These are phyloP conservation scores for Lodderomyces elongisporus DNA, from an alignment of 1,139 yeast genomes.

Conservation along the genomic window DNA sequence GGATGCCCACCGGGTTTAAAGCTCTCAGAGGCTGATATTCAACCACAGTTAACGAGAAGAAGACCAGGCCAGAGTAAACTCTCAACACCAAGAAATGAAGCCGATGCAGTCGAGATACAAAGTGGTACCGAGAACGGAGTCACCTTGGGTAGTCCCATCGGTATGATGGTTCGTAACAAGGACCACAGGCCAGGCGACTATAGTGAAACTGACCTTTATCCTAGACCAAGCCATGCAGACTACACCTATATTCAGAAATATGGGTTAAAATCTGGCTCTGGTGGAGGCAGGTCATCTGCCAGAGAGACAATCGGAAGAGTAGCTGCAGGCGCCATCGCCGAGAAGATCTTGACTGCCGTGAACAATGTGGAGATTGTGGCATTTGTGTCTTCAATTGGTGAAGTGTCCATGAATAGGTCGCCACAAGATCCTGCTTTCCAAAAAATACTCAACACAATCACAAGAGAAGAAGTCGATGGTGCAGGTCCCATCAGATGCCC, in stretches of 20 bases:
- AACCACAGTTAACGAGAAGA: slow-evolving; percentile 92
- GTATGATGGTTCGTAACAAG: slow-evolving; percentile 86
- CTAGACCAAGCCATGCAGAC: slow-evolving; percentile 98
- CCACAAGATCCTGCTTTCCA: slow-evolving; percentile 63
- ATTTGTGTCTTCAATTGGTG: slow-evolving; percentile 88
- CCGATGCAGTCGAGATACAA: slow-evolving; percentile 87
- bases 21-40: slow-evolving; percentile 80
- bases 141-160: slow-evolving; percentile 93
- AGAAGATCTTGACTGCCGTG: slow-evolving; percentile 72
- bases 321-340: slow-evolving; percentile 98
- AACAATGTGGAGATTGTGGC: slow-evolving; percentile 93
- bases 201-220: slow-evolving; percentile 89
- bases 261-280: slow-evolving; percentile 88
- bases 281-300: slow-evolving; percentile 97
- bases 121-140: slow-evolving; percentile 90
- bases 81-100: slow-evolving; percentile 93
- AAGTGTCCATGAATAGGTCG: slow-evolving; percentile 68
- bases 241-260: slow-evolving; percentile 87
- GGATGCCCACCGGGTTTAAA: slow-evolving; percentile 96
- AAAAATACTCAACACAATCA: slow-evolving; percentile 62
- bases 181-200: slow-evolving; percentile 97
- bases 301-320: slow-evolving; percentile 98
- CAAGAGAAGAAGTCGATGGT: slow-evolving; percentile 84
- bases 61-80: slow-evolving; percentile 95
- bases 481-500: slow-evolving; percentile 95